phyloP scores from a whole-genome alignment of 176 grass and related monocot species.

The Luzula sylvatica region DNA sequence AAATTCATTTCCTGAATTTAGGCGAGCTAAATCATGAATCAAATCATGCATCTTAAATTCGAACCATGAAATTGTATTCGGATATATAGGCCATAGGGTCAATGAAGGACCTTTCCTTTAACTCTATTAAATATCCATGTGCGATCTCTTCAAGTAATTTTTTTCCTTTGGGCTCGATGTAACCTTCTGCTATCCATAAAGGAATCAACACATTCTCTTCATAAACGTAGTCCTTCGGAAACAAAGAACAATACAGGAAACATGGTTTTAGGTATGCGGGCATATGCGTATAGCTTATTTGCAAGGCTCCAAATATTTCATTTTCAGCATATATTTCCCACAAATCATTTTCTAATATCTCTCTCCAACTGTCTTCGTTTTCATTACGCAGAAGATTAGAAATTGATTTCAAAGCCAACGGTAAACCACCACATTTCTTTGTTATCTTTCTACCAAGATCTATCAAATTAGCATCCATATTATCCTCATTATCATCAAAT shows the following conservation, averaged over 20 bases:
- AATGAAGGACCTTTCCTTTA: neutral
- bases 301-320: neutral
- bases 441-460: slow-evolving; percentile 2
- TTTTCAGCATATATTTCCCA: slow-evolving; percentile 5
- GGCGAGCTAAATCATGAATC: neutral
- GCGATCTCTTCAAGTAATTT: slow-evolving; percentile 6
- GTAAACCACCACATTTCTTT: neutral
- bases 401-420: slow-evolving; percentile 5
- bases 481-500: neutral
- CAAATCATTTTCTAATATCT: slow-evolving; percentile 8
- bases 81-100: neutral
- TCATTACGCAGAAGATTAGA: neutral
- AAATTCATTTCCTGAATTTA: neutral
- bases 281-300: slow-evolving; percentile 4
- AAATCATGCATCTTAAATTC: slow-evolving; percentile 2
- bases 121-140: neutral
- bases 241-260: neutral
- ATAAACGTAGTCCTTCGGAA: neutral
- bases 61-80: neutral
- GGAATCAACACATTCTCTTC: slow-evolving; percentile 1
- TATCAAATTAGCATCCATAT: neutral
- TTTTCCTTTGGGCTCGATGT: neutral
- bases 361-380: slow-evolving; percentile 1
- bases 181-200: slow-evolving; percentile 15
- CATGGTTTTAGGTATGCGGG: slow-evolving; percentile 6